Base-by-base conservation (phyloP, 345 rosid species). In the Sonneratia caseolaris region DNA sequence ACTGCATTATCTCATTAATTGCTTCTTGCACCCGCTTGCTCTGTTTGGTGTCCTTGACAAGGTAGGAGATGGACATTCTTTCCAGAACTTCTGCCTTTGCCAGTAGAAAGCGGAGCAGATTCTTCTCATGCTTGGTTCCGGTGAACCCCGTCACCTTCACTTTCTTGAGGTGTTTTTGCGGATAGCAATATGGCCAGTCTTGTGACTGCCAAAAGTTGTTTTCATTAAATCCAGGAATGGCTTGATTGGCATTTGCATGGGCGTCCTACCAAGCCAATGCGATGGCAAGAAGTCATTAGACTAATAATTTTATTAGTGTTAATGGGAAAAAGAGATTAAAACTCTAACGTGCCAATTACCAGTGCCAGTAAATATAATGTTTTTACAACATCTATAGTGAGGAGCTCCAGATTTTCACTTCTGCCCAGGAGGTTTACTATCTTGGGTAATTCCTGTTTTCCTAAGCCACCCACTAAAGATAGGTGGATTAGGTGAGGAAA, bases 341-440 rank as follows among this genome's bases (percentile, higher is more conserved):
- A 45, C 4, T 27, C 21, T 12, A 27, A 21, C 49, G 15, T 45
- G 35, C 0, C 22, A 51, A 36, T 48, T 69, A 49, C 53, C 11
- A 32, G 59, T 1, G 36, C 53, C 37, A 8, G 36, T 27, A 22
- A 45, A 32, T 14, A 27, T 12, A 48, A 32, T 27, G 22, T 3
- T 69, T 35, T 62, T 8, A 24, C 65, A 69, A 73, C 27, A 2
- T 32, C 36, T 49, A 70, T 42, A 55, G 74, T 73, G 35, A 77
- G 45, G 35, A 14, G 62, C 68, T 70, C 71, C 69, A 77, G 42
- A 67, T 73, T 66, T 14, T 68, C 71, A 7, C 68, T 70, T 51
- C 80, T 73, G 68, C 73, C 40, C 51, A 73, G 40, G 4, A 73
- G 65, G 69, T 76, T 56, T 49, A 71, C 36, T 71, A 77, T 59